phyloP scores from a whole-genome alignment of 768 basidiomycete species.

The Amanita phalloides region DNA sequence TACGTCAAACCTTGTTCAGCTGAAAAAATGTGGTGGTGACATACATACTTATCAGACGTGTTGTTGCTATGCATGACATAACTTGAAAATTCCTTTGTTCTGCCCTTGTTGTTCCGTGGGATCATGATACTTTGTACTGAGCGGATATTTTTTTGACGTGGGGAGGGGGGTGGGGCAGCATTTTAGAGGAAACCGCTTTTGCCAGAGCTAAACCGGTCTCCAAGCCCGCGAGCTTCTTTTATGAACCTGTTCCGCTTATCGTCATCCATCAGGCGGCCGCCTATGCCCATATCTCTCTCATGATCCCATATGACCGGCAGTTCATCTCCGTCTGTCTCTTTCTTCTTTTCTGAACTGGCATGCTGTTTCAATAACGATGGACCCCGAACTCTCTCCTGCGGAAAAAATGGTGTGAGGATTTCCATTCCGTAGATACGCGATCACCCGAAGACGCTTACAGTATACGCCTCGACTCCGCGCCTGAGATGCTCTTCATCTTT shows the following conservation, averaged over 20 bases:
- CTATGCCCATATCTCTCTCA: conserved; percentile 77
- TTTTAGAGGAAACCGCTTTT: conserved; percentile 53
- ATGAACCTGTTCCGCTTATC: conserved; percentile 67
- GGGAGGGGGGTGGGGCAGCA: neutral
- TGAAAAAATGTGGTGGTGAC: too few species aligned
- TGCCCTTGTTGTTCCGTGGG: too few species aligned
- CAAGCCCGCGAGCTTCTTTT: conserved; percentile 69
- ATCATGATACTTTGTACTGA: too few species aligned
- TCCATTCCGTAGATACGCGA: neutral
- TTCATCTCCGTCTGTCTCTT: conserved; percentile 35
- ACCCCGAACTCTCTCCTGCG: conserved; percentile 37
- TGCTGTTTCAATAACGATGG: conserved; percentile 49
- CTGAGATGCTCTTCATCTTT: conserved; percentile 60
- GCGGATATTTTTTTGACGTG: neutral
- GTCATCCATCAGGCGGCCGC: conserved; percentile 87
- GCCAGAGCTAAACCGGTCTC: conserved; percentile 74
- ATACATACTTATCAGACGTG: too few species aligned
- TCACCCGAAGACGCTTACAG: conserved; percentile 31
- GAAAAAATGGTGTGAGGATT: neutral
- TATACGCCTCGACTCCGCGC: conserved; percentile 70
- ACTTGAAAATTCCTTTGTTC: too few species aligned
- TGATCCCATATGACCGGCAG: conserved; percentile 84
- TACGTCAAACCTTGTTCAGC: too few species aligned
- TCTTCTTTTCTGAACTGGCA: conserved; percentile 18
- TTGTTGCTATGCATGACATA: too few species aligned